These are phyloP conservation scores for Eremochloa ophiuroides DNA, from an alignment of 176 grass and related monocot genomes.

Conservation along the genomic window DNA sequence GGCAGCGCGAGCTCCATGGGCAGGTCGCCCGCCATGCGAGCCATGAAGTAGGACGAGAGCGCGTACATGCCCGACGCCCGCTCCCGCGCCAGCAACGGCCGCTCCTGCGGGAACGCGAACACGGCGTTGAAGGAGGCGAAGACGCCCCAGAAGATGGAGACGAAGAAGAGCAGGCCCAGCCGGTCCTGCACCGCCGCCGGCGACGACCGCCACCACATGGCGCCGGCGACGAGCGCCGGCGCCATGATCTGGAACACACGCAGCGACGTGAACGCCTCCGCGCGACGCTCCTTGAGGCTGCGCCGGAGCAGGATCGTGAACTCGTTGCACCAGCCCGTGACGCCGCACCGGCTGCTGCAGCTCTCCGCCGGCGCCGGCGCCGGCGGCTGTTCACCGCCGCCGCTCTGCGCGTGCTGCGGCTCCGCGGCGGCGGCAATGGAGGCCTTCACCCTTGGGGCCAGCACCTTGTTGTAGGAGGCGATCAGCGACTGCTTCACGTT, in stretches of 20 bases:
- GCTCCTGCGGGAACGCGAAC: constrained; percentile 85
- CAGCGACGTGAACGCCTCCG: constrained; percentile 92
- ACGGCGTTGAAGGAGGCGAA: constrained; percentile 97
- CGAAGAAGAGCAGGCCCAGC: constrained; percentile 94
- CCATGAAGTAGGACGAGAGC: constrained; percentile 84
- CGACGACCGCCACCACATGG: constrained; percentile 95
- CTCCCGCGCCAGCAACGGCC: constrained; percentile 62
- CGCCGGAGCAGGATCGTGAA: constrained; percentile 78
- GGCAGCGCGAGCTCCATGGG: constrained; percentile 96
- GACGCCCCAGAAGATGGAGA: constrained; percentile 99
- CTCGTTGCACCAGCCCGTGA: constrained; percentile 62
- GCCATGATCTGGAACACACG: constrained; percentile 84
- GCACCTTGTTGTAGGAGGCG: constrained; percentile 59
- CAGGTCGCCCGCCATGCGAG: constrained; percentile 77
- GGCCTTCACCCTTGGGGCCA: constrained; percentile 61
- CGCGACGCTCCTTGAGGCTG: constrained; percentile 91
- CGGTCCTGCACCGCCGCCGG: constrained; percentile 54
- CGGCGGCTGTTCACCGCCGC: not conserved
- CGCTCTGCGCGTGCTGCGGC: not conserved
- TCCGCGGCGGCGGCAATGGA: constrained; percentile 21
- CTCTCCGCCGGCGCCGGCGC: not conserved
- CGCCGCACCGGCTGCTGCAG: constrained; percentile 29
- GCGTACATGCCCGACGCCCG: constrained; percentile 86
- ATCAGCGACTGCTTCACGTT: constrained; percentile 65
- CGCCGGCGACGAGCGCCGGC: constrained; percentile 62